Evolutionary conservation across 192 early-diverging fungal species (phyloP).

Genomic region (Coemansia sp.): DNA sequence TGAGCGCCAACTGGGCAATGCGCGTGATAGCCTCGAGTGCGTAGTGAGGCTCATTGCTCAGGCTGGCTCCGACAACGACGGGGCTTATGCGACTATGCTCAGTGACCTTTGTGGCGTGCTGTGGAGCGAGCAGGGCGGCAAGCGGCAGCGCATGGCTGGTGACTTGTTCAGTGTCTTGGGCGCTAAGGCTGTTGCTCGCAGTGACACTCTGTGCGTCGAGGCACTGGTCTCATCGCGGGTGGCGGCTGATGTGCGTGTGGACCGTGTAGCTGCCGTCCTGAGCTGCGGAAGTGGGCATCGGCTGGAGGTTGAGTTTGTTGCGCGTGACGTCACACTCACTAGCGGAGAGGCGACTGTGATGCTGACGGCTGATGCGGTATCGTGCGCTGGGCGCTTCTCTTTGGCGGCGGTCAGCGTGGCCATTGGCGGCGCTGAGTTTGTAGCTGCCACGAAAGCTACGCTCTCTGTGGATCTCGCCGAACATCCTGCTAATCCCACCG

Average conservation of each 20-base stretch:
- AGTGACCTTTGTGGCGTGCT: constrained; percentile 12
- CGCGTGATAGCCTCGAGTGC: constrained; percentile 13
- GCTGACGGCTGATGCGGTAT: constrained; percentile 23
- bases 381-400: constrained; percentile 31
- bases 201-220: constrained; percentile 5
- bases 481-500: constrained; percentile 10
- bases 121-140: neutral
- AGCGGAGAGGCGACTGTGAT: constrained; percentile 2
- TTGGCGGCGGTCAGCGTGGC: constrained; percentile 16
- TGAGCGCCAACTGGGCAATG: constrained; percentile 26
- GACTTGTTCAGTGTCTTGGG: constrained; percentile 13
- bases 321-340: constrained; percentile 1
- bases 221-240: constrained; percentile 10
- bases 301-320: constrained; percentile 22
- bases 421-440: constrained; percentile 18
- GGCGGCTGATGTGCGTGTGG: neutral
- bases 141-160: neutral
- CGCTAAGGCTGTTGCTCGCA: neutral
- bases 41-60: constrained; percentile 21
- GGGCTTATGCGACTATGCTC: constrained; percentile 16
- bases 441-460: constrained; percentile 15
- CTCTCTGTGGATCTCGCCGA: constrained; percentile 21
- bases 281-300: constrained; percentile 10
- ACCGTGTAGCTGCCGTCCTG: constrained; percentile 18
- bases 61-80: neutral